Conservation (phyloP, 75 land plant genomes). For the Cupressus sempervirens region DNA sequence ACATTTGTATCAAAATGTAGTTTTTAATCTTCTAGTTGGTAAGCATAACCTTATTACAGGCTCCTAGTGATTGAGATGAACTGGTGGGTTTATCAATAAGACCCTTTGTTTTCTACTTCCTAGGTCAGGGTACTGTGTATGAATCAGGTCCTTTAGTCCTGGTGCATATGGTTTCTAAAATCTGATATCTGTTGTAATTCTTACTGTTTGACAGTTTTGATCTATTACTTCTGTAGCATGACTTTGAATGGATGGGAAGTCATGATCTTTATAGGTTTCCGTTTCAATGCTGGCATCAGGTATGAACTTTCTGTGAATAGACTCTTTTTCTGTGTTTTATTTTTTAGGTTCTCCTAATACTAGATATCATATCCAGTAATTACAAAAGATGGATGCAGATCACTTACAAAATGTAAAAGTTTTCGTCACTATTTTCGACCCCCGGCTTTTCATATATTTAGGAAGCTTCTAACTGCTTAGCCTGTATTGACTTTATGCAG, state of each 20-base stretch:
- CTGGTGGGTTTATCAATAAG: not conserved
- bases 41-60: not conserved
- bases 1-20: too few relatives aligned
- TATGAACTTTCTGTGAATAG: constrained; percentile 6
- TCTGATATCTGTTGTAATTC: not conserved
- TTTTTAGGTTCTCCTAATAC: not conserved
- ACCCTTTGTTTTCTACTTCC: not conserved
- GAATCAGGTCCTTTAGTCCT: not conserved
- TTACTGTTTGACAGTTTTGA: not conserved
- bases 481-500: constrained; percentile 17
- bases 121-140: not conserved
- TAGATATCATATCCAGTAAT: not conserved
- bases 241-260: constrained; percentile 66
- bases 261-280: constrained; percentile 47
- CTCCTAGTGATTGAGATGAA: not conserved
- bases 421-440: not conserved
- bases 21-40: too few relatives aligned
- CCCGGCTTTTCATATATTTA: not conserved
- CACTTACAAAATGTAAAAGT: not conserved
- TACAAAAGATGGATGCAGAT: too few relatives aligned
- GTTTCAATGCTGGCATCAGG: constrained; percentile 65
- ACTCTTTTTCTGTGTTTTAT: not conserved
- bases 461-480: not conserved
- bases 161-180: too few relatives aligned
- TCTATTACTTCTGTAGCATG: constrained; percentile 39